Evolutionary conservation across 306 rosid genomes (phyloP), one percentile per base, ranked within the genome.

Genomic region (Dalbergia cultrata): DNA sequence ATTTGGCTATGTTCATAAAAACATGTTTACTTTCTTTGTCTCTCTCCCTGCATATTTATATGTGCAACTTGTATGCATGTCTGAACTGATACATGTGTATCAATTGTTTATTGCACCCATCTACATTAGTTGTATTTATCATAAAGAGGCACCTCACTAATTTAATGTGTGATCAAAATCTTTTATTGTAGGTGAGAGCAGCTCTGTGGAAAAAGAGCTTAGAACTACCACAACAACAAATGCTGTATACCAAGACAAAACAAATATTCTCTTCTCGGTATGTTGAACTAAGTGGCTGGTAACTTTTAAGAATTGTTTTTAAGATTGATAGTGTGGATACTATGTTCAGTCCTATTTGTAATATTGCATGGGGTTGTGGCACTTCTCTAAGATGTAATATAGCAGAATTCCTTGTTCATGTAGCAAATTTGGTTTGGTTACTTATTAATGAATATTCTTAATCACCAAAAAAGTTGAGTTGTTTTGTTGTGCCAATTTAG

Each of bases 191-290:
- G 99, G 99, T 83, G 99, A 95, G 88, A 95, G 99, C 85, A 89
- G 90, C 87, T 95, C 99, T 18, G 98, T 95, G 77, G 99, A 87
- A 82, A 95, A 95, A 79, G 99, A 93, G 88, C 94, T 91, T 8
- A 82, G 87, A 76, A 83, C 89, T 50, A 93, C 94, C 33, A 86
- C 87, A 72, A 85, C 97, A 73, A 81, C 89, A 85, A 95, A 91
- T 79, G 97, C 93, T 43, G 99, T 95, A 64, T 95, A 93, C 86
- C 99, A 95, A 90, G 99, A 95, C 89, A 95, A 95, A 90, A 95
- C 97, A 79, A 95, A 90, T 84, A 95, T 88, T 85, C 89, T 95
- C 76, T 95, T 95, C 85, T 95, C 99, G 88, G 99, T 95, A 90
- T 54, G 82, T 75, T 49, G 77, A 72, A 80, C 31, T 62, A 18